Evolutionary conservation across 2,329 filamentous ascomycete species (phyloP).

Genomic region (Calonectria leucothoes): DNA sequence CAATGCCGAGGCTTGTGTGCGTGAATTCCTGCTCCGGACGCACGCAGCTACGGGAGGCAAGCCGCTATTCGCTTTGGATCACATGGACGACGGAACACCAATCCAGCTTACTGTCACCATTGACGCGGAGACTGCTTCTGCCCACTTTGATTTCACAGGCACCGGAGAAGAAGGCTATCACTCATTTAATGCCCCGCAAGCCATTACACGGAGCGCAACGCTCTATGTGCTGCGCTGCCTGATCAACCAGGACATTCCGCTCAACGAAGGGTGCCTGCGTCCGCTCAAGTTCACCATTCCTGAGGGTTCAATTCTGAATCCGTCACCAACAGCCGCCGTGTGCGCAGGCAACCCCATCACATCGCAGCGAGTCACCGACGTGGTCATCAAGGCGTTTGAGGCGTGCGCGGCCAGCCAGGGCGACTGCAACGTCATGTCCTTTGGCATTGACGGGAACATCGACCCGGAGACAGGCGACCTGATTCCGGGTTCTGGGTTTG

Average conservation of each 20-base stretch:
- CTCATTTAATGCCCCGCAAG: slow-evolving; percentile 47
- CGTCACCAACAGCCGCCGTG: slow-evolving; percentile 75
- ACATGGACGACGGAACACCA: slow-evolving; percentile 88
- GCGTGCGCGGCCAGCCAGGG: slow-evolving; percentile 83
- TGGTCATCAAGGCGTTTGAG: slow-evolving; percentile 73
- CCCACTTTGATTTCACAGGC: slow-evolving; percentile 67
- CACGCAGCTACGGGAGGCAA: slow-evolving; percentile 27
- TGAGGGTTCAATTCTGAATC: slow-evolving; percentile 72
- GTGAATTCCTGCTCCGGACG: slow-evolving; percentile 27
- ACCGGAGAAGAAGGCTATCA: slow-evolving; percentile 46
- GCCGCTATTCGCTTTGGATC: slow-evolving; percentile 50
- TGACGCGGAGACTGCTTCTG: slow-evolving; percentile 74
- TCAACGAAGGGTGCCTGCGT: slow-evolving; percentile 86
- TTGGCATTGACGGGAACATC: slow-evolving; percentile 78
- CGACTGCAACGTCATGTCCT: slow-evolving; percentile 85
- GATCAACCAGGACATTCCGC: slow-evolving; percentile 83
- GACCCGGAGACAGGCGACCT: slow-evolving; percentile 6
- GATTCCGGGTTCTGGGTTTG: slow-evolving; percentile 71
- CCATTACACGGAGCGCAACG: slow-evolving; percentile 66
- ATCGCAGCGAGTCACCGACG: slow-evolving; percentile 53
- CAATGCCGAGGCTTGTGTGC: slow-evolving; percentile 49
- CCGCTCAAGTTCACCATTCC: slow-evolving; percentile 82
- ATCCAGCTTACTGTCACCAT: slow-evolving; percentile 82
- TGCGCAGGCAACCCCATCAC: slow-evolving; percentile 81
- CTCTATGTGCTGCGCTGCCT: slow-evolving; percentile 87